phyloP scores from a whole-genome alignment of 2,329 filamentous ascomycete genomes.

The Lachnellula subtilissima region DNA sequence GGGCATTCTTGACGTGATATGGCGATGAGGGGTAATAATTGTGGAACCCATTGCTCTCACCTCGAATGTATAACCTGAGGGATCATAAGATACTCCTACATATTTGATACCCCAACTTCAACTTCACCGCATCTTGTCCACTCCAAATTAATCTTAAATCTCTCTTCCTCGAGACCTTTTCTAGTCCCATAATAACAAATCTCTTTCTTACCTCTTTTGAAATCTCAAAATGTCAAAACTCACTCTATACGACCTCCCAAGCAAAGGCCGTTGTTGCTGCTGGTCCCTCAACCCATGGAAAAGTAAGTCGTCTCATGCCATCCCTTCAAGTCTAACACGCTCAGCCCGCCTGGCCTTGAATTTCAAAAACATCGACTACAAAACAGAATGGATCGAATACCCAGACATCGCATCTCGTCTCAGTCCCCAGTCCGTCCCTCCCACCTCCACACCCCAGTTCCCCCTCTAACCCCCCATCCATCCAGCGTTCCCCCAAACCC shows the following conservation, averaged over 20 bases:
- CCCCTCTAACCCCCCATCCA: conserved; percentile 14
- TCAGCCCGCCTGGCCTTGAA: conserved; percentile 61
- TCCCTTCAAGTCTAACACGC: background rate
- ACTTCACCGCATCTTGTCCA: too few relatives aligned
- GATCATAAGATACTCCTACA: too few relatives aligned
- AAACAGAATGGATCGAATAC: conserved; percentile 66
- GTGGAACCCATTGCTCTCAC: background rate
- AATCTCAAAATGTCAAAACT: conserved; percentile 29
- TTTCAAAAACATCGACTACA: conserved; percentile 63
- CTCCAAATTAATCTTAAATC: too few relatives aligned
- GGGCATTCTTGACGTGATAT: background rate
- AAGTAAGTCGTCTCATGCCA: conserved; percentile 39
- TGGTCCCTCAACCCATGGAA: conserved; percentile 73
- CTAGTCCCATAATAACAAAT: too few relatives aligned
- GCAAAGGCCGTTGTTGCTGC: conserved; percentile 40
- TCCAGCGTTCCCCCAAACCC: conserved; percentile 40
- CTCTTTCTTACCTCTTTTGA: too few relatives aligned
- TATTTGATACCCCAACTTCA: too few relatives aligned
- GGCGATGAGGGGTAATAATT: background rate
- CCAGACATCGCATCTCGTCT: conserved; percentile 57
- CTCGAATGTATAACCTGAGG: background rate
- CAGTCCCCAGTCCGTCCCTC: conserved; percentile 46
- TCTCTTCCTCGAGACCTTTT: too few relatives aligned
- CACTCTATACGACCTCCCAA: conserved; percentile 59
- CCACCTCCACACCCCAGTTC: background rate